Evolutionary conservation across 176 grass and related monocot species (phyloP).

Genomic region (Hordeum vulgare): DNA sequence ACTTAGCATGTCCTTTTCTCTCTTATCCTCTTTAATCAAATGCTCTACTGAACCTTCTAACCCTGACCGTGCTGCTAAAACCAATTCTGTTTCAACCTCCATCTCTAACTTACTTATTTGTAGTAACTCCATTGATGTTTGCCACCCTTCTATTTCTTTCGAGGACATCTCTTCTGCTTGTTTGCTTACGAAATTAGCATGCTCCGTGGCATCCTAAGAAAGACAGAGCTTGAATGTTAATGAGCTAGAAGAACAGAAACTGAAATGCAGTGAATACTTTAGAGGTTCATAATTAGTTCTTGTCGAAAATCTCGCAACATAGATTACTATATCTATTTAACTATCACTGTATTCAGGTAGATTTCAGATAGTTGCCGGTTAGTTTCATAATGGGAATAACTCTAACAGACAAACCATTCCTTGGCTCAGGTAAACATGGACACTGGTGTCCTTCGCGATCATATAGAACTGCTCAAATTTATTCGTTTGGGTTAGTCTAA

Average conservation of each 20-base stretch:
- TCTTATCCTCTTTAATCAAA: conserved; percentile 68
- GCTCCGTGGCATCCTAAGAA: conserved; percentile 72
- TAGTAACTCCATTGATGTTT: conserved; percentile 76
- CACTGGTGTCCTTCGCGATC: neutral
- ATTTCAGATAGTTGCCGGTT: neutral
- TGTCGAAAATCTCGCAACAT: neutral
- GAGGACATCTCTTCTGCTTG: conserved; percentile 50
- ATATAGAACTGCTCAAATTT: neutral
- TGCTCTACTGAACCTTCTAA: conserved; percentile 71
- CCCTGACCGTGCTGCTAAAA: conserved; percentile 56
- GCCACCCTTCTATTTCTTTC: conserved; percentile 79
- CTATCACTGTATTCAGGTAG: neutral
- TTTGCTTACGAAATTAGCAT: conserved; percentile 55
- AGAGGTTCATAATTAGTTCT: conserved; percentile 7
- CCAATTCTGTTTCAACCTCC: conserved; percentile 70
- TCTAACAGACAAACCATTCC: neutral
- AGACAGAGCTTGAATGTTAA: conserved; percentile 19
- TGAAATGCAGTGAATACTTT: neutral
- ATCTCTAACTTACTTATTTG: conserved; percentile 73
- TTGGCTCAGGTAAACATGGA: neutral
- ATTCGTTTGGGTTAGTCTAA: neutral
- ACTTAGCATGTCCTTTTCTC: conserved; percentile 59
- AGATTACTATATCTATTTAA: neutral
- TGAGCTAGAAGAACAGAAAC: conserved; percentile 12
- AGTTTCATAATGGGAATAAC: neutral